These are phyloP conservation scores for Trichosporon sp. DNA, from an alignment of 1,284 basidiomycete genomes.

Conservation along the genomic window DNA sequence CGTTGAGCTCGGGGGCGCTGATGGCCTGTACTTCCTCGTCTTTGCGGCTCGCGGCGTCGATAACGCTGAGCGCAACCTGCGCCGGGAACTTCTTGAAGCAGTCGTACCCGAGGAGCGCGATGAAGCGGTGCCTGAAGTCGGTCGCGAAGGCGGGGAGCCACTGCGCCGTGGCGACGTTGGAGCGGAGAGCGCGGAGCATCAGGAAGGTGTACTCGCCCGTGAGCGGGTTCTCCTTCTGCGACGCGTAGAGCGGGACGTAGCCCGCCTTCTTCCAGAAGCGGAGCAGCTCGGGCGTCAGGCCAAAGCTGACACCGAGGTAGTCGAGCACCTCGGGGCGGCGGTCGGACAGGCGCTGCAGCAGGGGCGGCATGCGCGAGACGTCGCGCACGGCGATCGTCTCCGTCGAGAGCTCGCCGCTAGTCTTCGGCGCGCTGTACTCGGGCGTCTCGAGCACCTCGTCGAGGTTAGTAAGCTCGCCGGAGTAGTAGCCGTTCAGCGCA, in stretches of 20 bases:
- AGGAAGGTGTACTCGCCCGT: slow-evolving; percentile 96
- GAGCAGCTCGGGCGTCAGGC: slow-evolving; percentile 80
- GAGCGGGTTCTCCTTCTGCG: slow-evolving; percentile 88
- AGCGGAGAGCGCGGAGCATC: slow-evolving; percentile 78
- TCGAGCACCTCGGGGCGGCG: slow-evolving; percentile 85
- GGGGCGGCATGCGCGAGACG: slow-evolving; percentile 78
- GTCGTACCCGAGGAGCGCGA: slow-evolving; percentile 83
- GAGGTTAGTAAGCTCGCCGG: slow-evolving; percentile 85
- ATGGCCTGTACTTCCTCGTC: slow-evolving; percentile 45
- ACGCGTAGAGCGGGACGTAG: slow-evolving; percentile 85
- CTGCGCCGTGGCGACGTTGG: slow-evolving; percentile 51
- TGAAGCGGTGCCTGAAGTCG: slow-evolving; percentile 88
- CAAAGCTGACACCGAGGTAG: slow-evolving; percentile 95
- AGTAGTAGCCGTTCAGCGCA: slow-evolving; percentile 83
- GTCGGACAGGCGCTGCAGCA: slow-evolving; percentile 86
- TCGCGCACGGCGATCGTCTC: slow-evolving; percentile 73
- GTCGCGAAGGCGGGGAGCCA: slow-evolving; percentile 89
- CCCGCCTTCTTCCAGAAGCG: slow-evolving; percentile 96
- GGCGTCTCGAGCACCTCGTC: slow-evolving; percentile 57
- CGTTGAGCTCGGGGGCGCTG: slow-evolving; percentile 65
- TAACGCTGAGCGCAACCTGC: slow-evolving; percentile 76
- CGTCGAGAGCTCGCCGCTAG: slow-evolving; percentile 57
- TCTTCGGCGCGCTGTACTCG: background rate
- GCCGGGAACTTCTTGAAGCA: slow-evolving; percentile 84
- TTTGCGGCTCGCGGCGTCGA: slow-evolving; percentile 70